These are phyloP conservation scores for Amauroascus niger DNA, from an alignment of 2,329 filamentous ascomycete species.

Conservation along the genomic window DNA sequence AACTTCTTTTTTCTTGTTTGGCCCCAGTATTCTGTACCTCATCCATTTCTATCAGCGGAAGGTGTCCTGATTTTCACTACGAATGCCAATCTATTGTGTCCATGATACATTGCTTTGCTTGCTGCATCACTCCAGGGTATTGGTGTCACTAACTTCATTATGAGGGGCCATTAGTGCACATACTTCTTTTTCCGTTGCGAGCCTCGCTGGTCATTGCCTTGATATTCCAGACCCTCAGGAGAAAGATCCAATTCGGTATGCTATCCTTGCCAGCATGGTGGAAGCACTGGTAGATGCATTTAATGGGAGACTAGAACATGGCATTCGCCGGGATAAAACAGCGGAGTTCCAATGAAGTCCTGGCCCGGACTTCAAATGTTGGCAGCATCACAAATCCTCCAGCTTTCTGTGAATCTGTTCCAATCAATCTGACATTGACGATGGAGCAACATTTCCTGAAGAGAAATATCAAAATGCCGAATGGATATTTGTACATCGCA, in stretches of 20 bases:
- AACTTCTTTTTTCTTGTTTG: slow-evolving; percentile 5
- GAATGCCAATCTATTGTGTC: slow-evolving; percentile 19
- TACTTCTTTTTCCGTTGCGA: slow-evolving; percentile 23
- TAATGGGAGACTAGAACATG: slow-evolving; percentile 21
- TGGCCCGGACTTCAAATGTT: slow-evolving; percentile 8
- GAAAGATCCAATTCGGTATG: slow-evolving; percentile 24
- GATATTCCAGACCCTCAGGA: slow-evolving; percentile 23
- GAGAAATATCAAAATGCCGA: slow-evolving; percentile 11
- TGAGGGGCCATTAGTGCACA: slow-evolving; percentile 14
- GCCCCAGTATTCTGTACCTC: slow-evolving; percentile 3
- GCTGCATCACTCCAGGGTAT: slow-evolving; percentile 23
- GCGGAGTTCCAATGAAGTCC: slow-evolving; percentile 9
- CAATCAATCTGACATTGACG: neutral
- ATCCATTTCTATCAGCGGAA: slow-evolving; percentile 12
- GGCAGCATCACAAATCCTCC: slow-evolving; percentile 7
- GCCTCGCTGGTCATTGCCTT: slow-evolving; percentile 17
- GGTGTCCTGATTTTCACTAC: neutral
- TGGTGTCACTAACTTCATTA: slow-evolving; percentile 18
- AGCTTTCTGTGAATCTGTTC: slow-evolving; percentile 6
- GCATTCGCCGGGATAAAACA: slow-evolving; percentile 16
- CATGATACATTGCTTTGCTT: slow-evolving; percentile 25
- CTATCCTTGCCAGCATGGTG: slow-evolving; percentile 20
- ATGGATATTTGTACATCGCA: slow-evolving; percentile 13
- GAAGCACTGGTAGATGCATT: slow-evolving; percentile 22
- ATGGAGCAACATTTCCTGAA: slow-evolving; percentile 10